Conservation (phyloP, 192 early-diverging fungal genomes). For the Rhizoclosmatium globosum region DNA sequence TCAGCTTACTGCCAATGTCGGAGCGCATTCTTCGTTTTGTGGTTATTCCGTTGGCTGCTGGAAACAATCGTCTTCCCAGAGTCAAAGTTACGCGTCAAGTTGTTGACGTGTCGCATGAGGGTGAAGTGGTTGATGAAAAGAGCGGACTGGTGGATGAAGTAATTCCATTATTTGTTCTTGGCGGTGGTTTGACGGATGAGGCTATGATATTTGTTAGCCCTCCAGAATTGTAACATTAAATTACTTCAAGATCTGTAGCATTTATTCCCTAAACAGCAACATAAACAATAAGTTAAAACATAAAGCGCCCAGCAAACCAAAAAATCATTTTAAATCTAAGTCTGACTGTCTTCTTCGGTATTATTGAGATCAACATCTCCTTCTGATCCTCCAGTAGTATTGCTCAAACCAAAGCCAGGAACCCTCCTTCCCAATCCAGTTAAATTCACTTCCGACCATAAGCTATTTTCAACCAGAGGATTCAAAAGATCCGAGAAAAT, state of each 20-base stretch:
- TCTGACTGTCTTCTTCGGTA: neutral
- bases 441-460: slow-evolving; percentile 28
- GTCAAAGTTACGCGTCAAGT: slow-evolving; percentile 35
- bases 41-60: slow-evolving; percentile 68
- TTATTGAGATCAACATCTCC: neutral
- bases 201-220: slow-evolving; percentile 25
- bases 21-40: slow-evolving; percentile 59
- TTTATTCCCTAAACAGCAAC: too few species aligned
- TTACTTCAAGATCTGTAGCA: too few species aligned
- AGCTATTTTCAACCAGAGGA: slow-evolving; percentile 35
- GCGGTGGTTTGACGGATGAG: slow-evolving; percentile 25
- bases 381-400: neutral
- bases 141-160: slow-evolving; percentile 18
- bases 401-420: slow-evolving; percentile 11
- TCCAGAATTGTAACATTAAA: neutral
- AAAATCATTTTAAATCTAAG: too few species aligned
- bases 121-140: neutral
- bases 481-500: slow-evolving; percentile 55
- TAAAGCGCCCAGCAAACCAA: too few species aligned
- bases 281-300: too few species aligned
- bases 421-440: neutral
- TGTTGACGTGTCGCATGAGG: slow-evolving; percentile 4
- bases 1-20: slow-evolving; percentile 67
- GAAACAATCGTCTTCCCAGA: slow-evolving; percentile 64
- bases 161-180: slow-evolving; percentile 11